These are phyloP conservation scores for Saturnispora hagleri DNA, from an alignment of 805 yeast species.

Conservation along the genomic window DNA sequence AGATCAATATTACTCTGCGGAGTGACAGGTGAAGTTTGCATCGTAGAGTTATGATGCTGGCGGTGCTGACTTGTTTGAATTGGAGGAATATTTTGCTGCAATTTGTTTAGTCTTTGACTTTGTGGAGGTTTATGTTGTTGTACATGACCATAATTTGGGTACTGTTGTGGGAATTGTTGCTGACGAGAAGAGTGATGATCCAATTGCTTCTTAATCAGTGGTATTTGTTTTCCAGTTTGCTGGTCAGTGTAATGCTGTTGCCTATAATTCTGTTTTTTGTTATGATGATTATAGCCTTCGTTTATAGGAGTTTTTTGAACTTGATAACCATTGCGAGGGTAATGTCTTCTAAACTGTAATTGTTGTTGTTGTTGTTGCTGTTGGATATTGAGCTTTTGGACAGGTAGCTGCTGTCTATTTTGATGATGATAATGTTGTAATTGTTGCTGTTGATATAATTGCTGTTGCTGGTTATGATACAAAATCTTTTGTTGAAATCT, in stretches of 20 bases:
- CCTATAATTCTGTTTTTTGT: neutral
- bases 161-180: slow-evolving; percentile 9
- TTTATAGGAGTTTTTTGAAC: neutral
- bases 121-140: slow-evolving; percentile 2
- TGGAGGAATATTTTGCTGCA: slow-evolving; percentile 13
- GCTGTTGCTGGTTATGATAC: slow-evolving; percentile 1
- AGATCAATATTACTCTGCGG: neutral
- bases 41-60: neutral
- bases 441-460: slow-evolving; percentile 1
- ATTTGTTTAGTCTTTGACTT: slow-evolving; percentile 10
- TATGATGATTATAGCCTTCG: neutral
- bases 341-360: neutral
- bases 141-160: neutral
- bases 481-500: neutral
- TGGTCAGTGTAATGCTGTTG: slow-evolving; percentile 1
- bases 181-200: neutral
- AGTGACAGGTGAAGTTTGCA: neutral
- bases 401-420: neutral
- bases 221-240: neutral
- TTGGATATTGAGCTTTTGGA: neutral
- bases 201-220: neutral
- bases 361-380: slow-evolving; percentile 1
- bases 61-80: slow-evolving; percentile 7
- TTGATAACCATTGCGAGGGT: neutral
- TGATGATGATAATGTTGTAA: neutral